A percentile compares a stretch with the other conserved stretches of the same genome.
phyloP scores from a whole-genome alignment of 306 rosid genomes.

The Cercis canadensis region DNA sequence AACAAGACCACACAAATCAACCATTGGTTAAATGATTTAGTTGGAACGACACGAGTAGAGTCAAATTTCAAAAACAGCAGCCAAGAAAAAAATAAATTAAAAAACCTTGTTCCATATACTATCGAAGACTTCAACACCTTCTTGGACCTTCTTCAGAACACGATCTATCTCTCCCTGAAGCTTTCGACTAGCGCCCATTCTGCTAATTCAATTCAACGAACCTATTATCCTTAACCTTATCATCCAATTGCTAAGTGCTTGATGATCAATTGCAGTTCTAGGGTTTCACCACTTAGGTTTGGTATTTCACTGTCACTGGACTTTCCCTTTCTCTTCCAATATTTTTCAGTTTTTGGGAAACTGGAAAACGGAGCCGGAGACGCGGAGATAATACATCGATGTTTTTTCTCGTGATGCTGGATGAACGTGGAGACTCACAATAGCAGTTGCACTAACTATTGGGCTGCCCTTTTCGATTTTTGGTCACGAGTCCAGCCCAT shows the following conservation, averaged over 20 bases:
- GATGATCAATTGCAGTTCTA: conserved; percentile 5
- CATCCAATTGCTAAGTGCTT: conserved; percentile 12
- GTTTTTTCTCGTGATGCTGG: not conserved
- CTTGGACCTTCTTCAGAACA: conserved; percentile 96
- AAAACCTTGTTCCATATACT: conserved; percentile 96
- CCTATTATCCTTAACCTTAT: not conserved
- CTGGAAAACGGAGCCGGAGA: not conserved
- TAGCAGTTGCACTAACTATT: too few species aligned
- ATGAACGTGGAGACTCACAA: too few species aligned
- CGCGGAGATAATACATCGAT: not conserved
- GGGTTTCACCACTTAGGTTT: conserved; percentile 1
- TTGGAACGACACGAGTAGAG: not conserved
- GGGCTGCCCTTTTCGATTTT: too few species aligned
- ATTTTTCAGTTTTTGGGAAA: not conserved
- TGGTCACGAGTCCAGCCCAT: too few species aligned
- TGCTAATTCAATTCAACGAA: conserved; percentile 14
- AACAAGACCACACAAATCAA: not conserved
- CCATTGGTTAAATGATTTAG: not conserved
- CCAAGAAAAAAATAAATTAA: not conserved
- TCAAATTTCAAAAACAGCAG: not conserved
- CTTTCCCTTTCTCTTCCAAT: not conserved
- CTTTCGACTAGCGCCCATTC: conserved; percentile 98
- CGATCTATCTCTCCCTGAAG: conserved; percentile 99
- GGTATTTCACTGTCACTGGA: not conserved
- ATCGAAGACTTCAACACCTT: conserved; percentile 96